Base-by-base conservation (phyloP, 768 basidiomycete genomes). In the Lentinula boryana region DNA sequence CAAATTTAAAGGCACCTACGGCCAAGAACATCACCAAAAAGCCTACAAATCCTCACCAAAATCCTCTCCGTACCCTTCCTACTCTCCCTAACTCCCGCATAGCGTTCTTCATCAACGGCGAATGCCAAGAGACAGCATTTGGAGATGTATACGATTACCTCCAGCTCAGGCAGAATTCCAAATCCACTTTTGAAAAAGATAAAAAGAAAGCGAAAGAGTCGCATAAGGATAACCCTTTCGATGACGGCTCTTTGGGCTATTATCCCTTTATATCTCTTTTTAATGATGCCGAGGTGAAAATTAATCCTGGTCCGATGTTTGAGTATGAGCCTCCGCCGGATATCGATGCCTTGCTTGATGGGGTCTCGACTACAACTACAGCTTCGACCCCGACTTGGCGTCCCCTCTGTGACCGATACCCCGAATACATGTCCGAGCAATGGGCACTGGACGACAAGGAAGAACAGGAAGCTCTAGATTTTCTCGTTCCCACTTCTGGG, bases 231-330 rank as follows among this genome's bases (percentile, higher is more conserved):
- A 95, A 95, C 63, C 83, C 83, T 2, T 91, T 93, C 67, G 95
- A 99, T 70, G 97, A 99, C 70, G 97, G 96, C 18, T 87, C 89
- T 18, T 76, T 97, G 5, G 97, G 97, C 1, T 99, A 99, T 73
- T 98, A 94, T 70, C 94, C 96, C 0, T 88, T 98, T 76, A 84
- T 97, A 64, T 96, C 93, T 4, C 78, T 96, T 40, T 99, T 93
- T 77, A 95, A 95, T 67, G 88, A 89, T 62, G 96, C 93, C 0
- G 84, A 85, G 61, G 89, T 95, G 12, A 80, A 72, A 51, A 79
- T 96, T 60, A 98, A 99, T 69, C 85, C 95, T 16, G 97, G 97
- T 0, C 97, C 97, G 0, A 71, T 87, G 62, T 98, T 95, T 67
- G 82, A 84, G 7, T 91, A 81, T 66, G 83, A 90, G 1, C 95